A percentile compares a stretch with the other conserved stretches of the same genome.
These are phyloP conservation scores for Pyrenophora graminea DNA, from an alignment of 2,329 filamentous ascomycete genomes.

Conservation along the genomic window DNA sequence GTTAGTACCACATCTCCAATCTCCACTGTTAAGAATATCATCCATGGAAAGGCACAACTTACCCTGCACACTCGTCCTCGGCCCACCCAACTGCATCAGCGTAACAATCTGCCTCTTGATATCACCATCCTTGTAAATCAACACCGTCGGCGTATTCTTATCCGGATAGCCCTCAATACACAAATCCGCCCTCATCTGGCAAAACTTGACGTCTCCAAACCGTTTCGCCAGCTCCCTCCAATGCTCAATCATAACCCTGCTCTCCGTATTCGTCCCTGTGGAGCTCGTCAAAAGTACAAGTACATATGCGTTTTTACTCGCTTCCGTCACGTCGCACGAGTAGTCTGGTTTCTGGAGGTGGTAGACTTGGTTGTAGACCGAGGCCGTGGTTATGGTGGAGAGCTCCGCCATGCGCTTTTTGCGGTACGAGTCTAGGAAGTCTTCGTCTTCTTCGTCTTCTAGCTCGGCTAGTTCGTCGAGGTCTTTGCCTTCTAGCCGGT, in stretches of 20 bases:
- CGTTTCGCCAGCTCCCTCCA: slow-evolving; percentile 83
- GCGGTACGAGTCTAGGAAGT: slow-evolving; percentile 84
- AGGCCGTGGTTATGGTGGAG: slow-evolving; percentile 71
- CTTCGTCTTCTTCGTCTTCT: slow-evolving; percentile 94
- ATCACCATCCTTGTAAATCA: slow-evolving; percentile 90
- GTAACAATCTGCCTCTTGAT: slow-evolving; percentile 94
- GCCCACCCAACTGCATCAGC: slow-evolving; percentile 74
- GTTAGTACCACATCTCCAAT: background rate
- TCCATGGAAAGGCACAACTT: background rate
- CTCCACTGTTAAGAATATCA: background rate
- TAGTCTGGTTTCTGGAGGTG: slow-evolving; percentile 95
- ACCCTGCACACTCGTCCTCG: slow-evolving; percentile 28
- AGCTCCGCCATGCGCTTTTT: slow-evolving; percentile 85
- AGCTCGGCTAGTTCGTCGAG: slow-evolving; percentile 91
- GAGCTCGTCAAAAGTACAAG: slow-evolving; percentile 83
- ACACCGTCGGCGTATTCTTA: slow-evolving; percentile 87
- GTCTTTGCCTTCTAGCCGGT: slow-evolving; percentile 90
- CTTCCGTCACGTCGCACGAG: slow-evolving; percentile 86
- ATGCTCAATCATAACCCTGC: slow-evolving; percentile 77
- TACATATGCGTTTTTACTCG: slow-evolving; percentile 69
- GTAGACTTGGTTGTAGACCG: slow-evolving; percentile 87
- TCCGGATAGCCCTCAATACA: slow-evolving; percentile 98
- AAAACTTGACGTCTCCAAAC: slow-evolving; percentile 96
- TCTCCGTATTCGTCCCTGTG: slow-evolving; percentile 80
- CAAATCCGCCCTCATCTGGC: slow-evolving; percentile 87